A percentile compares a stretch with the other conserved stretches of the same genome.
These are phyloP conservation scores for Aureobasidium sp. DNA, from an alignment of 2,329 filamentous ascomycete genomes.

Conservation along the genomic window DNA sequence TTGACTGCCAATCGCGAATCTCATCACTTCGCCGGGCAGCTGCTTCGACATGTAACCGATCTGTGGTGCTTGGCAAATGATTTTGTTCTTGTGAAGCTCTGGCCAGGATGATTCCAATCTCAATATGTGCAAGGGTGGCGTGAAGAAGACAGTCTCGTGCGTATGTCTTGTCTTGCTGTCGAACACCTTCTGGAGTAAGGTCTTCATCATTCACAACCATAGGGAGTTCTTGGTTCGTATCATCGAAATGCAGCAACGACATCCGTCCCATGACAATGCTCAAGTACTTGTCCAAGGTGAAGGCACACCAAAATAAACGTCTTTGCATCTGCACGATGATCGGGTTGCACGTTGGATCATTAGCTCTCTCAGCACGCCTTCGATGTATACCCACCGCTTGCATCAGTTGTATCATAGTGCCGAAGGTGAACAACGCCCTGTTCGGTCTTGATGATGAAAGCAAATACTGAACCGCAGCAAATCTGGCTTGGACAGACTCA, in stretches of 20 bases:
- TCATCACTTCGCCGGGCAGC: conserved; percentile 36
- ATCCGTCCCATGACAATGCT: conserved; percentile 33
- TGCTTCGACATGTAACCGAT: conserved; percentile 20
- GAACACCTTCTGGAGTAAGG: conserved; percentile 15
- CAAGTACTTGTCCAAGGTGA: conserved; percentile 34
- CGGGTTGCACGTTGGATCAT: conserved; percentile 17
- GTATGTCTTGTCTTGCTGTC: conserved; percentile 24
- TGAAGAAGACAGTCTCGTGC: conserved; percentile 26
- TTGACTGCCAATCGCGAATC: conserved; percentile 39
- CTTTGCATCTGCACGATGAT: conserved; percentile 28
- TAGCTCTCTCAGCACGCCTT: neutral
- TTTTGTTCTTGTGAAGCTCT: conserved; percentile 25
- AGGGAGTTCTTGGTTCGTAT: conserved; percentile 25
- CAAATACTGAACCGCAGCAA: conserved; percentile 33
- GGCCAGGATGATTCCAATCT: conserved; percentile 24
- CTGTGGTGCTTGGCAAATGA: conserved; percentile 16
- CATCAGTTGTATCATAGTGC: conserved; percentile 30
- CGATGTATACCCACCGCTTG: conserved; percentile 32
- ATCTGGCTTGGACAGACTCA: conserved; percentile 34
- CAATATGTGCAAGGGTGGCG: conserved; percentile 25
- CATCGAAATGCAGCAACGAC: conserved; percentile 28
- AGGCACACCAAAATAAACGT: conserved; percentile 32
- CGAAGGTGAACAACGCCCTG: conserved; percentile 32
- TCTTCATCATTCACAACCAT: conserved; percentile 25
- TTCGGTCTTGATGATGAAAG: conserved; percentile 31